Base-by-base conservation (phyloP, 495 filamentous ascomycete genomes). In the Penicillium angulare region DNA sequence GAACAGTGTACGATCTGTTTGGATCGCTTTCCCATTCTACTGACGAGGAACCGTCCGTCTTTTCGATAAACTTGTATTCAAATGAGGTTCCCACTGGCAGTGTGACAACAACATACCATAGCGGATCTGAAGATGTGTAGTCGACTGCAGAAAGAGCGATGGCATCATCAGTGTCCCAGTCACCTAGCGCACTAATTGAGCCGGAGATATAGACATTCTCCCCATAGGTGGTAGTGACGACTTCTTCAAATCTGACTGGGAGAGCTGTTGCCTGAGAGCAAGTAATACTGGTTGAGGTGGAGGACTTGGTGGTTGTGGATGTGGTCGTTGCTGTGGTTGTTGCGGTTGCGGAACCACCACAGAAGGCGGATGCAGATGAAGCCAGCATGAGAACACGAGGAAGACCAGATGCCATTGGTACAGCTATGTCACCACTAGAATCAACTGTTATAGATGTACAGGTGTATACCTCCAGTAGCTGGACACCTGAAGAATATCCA, bases 51-150 rank as follows among this genome's bases (percentile, higher is more conserved):
- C 83, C 79, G 59, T 82, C 75, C 3, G 66, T 61, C 40, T 73
- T 68, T 27, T 84, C 69, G 49, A 89, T 80, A 56, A 80, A 91
- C 69, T 89, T 90, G 59, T 89, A 89, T 63, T 84, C 52, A 23
- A 90, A 72, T 6, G 52, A 58, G 35, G 69, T 66, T 1, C 85
- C 83, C 0, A 76, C 75, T 0, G 75, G 62, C 2, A 88, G 53
- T 2, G 59, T 64, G 4, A 86, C 53, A 0, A 77, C 78, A 1
- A 63, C 77, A 36, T 49, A 75, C 86, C 86, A 89, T 8, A 84
- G 47, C 2, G 79, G 79, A 54, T 86, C 74, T 47, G 55, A 74
- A 7, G 49, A 50, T 2, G 79, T 81, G 53, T 88, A 89, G 5
- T 68, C 46, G 18, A 57, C 61, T 2, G 85, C 76, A 24, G 68